Base-by-base conservation (phyloP, 1,284 basidiomycete species). In the Microbotryomycetes sp. region DNA sequence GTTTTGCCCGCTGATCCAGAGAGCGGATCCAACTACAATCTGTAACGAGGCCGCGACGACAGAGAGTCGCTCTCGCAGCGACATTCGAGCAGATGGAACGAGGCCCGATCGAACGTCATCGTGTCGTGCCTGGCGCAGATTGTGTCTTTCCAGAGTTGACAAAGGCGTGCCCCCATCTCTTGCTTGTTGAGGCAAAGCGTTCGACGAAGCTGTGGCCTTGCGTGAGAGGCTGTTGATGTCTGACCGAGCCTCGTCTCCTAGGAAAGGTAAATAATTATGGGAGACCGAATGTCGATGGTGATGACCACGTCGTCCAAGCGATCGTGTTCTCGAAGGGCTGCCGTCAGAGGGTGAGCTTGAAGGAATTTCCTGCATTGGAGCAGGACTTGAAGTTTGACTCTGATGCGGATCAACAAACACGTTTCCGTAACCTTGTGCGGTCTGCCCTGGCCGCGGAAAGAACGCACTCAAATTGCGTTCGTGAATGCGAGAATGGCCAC, bases 1-100 rank as follows among this genome's bases (percentile, higher is more conserved):
- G 63, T 88, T 85, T 75, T 97, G 94, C 1, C 92, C 93, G n/a
- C 82, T 80, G 2, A 94, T 85, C 94, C 94, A 98, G 12, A 97
- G 70, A 4, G 75, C 75, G 1, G 79, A 78, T 1, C 82, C 83
- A 3, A 83, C 72, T 0, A 76, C 72, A 45, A 81, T 77, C 68
- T 83, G 79, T 19, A 77, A 64, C 2, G 75, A 51, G 0, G 76
- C 74, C 54, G 81, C 78, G 19, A 76, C 67, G 9, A 78, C 62
- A 6, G 78, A 74, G 15, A 78, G 49, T 51, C 30, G 36, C 46
- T 42, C 12, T 12, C 36, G 36, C 36, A 42, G 36, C 9, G 36
- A 19, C 36, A 42, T 9, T 42, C 36, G 9, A 19, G 36, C 36
- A 42, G 19, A 19, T n/a, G n/a, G n/a, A n/a, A n/a, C n/a, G n/a